Percentiles rank a stretch among this genome's conserved stretches.
Conservation (phyloP, 306 rosid species). For the Rosa persica region DNA sequence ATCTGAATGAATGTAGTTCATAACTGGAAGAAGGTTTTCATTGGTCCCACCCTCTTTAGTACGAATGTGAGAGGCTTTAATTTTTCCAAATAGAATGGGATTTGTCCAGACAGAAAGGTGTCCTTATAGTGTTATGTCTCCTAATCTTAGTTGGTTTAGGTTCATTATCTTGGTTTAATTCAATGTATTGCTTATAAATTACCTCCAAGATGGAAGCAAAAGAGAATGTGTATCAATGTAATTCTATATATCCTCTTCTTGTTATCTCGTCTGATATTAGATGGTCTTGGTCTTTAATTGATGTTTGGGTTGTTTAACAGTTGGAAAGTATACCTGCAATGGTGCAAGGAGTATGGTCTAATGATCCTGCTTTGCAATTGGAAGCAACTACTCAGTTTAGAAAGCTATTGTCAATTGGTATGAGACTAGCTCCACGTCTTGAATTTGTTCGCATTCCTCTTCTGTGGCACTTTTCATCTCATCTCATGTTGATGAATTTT, state of each 20-base stretch:
- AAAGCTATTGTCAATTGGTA: constrained; percentile 61
- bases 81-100: too few relatives aligned
- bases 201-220: neutral
- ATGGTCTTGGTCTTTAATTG: neutral
- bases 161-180: too few relatives aligned
- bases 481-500: neutral
- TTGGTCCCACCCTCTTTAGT: too few relatives aligned
- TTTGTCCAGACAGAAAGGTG: too few relatives aligned
- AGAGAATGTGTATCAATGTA: neutral
- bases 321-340: constrained; percentile 56
- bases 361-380: constrained; percentile 46
- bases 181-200: too few relatives aligned
- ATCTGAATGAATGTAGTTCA: neutral
- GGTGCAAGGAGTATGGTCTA: constrained; percentile 61
- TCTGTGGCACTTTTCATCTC: neutral
- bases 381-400: constrained; percentile 67
- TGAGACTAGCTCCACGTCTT: neutral
- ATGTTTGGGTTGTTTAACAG: constrained; percentile 28
- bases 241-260: neutral
- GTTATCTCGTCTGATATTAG: neutral
- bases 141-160: too few relatives aligned
- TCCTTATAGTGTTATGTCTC: too few relatives aligned
- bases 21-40: too few relatives aligned
- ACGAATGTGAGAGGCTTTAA: too few relatives aligned
- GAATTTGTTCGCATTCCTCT: neutral